A percentile compares a stretch with the other conserved stretches of the same genome.
phyloP scores from a whole-genome alignment of 2,329 filamentous ascomycete species.

The Colletotrichum eleusines region DNA sequence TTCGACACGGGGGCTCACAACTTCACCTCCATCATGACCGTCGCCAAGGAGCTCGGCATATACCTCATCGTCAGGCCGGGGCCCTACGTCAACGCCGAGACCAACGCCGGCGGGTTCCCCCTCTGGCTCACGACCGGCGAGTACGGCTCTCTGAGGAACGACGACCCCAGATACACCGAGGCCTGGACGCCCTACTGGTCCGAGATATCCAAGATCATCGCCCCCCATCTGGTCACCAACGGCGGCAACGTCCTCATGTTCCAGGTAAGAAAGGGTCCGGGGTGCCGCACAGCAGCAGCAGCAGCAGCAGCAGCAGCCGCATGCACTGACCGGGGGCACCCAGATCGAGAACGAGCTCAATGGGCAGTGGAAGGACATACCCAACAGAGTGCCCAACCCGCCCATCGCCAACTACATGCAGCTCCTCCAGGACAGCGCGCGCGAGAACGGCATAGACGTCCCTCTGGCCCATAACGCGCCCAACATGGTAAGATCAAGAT shows the following conservation, averaged over 20 bases:
- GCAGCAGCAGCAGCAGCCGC: no score
- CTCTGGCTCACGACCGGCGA: conserved; percentile 72
- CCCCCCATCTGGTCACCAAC: conserved; percentile 66
- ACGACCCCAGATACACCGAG: conserved; percentile 63
- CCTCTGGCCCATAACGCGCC: conserved; percentile 71
- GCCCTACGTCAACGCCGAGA: conserved; percentile 74
- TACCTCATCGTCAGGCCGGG: conserved; percentile 64
- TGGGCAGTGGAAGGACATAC: conserved; percentile 57
- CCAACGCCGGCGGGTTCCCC: conserved; percentile 72
- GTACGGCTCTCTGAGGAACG: conserved; percentile 65
- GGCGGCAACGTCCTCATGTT: conserved; percentile 68
- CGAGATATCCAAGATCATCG: conserved; percentile 62
- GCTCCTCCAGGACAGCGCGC: conserved; percentile 63
- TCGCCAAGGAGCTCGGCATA: conserved; percentile 58
- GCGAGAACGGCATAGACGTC: conserved; percentile 69
- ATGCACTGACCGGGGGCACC: neutral
- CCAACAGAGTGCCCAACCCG: conserved; percentile 59
- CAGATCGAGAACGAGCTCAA: conserved; percentile 69
- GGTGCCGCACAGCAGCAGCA: neutral
- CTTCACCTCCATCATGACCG: conserved; percentile 60
- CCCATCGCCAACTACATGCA: conserved; percentile 68
- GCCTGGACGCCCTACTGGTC: conserved; percentile 68
- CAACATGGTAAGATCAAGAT: conserved; percentile 63
- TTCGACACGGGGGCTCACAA: conserved; percentile 56
- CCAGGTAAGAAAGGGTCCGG: conserved; percentile 46